A percentile compares a stretch with the other conserved stretches of the same genome.
Conservation (phyloP, 352 stramenopile species). For the Globisporangium barbulae region DNA sequence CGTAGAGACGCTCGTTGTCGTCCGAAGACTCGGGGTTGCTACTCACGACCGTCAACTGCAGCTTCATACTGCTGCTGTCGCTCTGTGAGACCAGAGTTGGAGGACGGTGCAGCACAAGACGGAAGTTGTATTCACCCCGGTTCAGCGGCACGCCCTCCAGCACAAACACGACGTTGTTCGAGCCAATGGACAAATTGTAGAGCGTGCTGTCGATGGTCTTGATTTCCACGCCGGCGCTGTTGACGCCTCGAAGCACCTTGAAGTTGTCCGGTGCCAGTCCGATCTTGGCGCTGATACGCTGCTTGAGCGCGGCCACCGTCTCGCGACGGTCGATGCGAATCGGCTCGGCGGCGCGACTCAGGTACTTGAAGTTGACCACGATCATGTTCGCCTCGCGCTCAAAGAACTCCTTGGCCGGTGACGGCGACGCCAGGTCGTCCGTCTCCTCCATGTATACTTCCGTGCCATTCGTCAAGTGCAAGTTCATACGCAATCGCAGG, state of each 20-base stretch:
- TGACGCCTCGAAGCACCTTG: constrained; percentile 73
- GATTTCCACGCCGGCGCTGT: constrained; percentile 70
- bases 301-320: constrained; percentile 55
- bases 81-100: not conserved
- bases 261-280: constrained; percentile 48
- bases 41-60: constrained; percentile 22
- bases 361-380: constrained; percentile 68
- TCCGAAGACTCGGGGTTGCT: constrained; percentile 15
- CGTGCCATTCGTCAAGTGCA: constrained; percentile 62
- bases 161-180: constrained; percentile 65
- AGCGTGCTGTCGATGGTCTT: constrained; percentile 77
- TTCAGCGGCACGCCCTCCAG: constrained; percentile 63
- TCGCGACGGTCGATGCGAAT: constrained; percentile 77
- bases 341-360: constrained; percentile 33
- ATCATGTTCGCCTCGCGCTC: constrained; percentile 81
- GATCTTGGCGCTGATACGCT: constrained; percentile 48
- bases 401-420: constrained; percentile 58
- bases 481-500: constrained; percentile 51
- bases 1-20: constrained; percentile 35
- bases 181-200: constrained; percentile 68
- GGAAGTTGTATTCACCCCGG: constrained; percentile 76
- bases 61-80: constrained; percentile 18
- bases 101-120: constrained; percentile 56
- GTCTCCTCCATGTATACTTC: constrained; percentile 79
- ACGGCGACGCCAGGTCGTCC: constrained; percentile 36